These are phyloP conservation scores for Rhynchospora pubera DNA, from an alignment of 176 grass and related monocot species.

Conservation along the genomic window DNA sequence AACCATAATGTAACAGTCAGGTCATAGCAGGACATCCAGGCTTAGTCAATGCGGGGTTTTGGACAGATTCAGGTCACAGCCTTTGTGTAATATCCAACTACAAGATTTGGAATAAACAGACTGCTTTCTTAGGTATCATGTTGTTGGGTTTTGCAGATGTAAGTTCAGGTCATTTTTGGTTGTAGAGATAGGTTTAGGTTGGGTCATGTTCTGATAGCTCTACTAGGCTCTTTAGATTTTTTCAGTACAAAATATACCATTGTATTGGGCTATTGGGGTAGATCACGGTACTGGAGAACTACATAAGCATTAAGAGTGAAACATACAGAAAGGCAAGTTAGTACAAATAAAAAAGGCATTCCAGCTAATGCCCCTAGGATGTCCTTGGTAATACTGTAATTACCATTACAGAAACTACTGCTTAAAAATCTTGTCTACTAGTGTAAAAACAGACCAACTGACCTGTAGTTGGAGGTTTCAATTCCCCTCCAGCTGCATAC, in stretches of 20 bases:
- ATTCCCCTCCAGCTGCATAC: conserved; percentile 96
- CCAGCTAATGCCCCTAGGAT: too few species aligned
- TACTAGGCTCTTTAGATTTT: background rate
- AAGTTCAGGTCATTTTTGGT: background rate
- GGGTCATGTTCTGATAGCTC: background rate
- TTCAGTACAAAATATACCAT: background rate
- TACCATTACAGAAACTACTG: background rate
- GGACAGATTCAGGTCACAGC: background rate
- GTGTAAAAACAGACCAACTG: conserved; percentile 17
- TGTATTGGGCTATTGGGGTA: too few species aligned
- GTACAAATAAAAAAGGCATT: background rate
- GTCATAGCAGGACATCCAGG: too few species aligned
- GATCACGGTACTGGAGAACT: background rate
- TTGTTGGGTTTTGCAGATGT: background rate
- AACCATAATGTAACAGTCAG: background rate
- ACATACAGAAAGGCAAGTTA: background rate
- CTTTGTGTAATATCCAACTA: too few species aligned
- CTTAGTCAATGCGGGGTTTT: background rate
- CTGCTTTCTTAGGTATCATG: background rate
- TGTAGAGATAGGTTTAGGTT: background rate
- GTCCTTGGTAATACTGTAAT: too few species aligned
- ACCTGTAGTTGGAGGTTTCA: conserved; percentile 99
- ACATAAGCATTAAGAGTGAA: background rate
- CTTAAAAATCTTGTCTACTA: background rate
- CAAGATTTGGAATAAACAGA: background rate